Base-by-base conservation (phyloP, 345 rosid genomes). In the Limnanthes douglasii region DNA sequence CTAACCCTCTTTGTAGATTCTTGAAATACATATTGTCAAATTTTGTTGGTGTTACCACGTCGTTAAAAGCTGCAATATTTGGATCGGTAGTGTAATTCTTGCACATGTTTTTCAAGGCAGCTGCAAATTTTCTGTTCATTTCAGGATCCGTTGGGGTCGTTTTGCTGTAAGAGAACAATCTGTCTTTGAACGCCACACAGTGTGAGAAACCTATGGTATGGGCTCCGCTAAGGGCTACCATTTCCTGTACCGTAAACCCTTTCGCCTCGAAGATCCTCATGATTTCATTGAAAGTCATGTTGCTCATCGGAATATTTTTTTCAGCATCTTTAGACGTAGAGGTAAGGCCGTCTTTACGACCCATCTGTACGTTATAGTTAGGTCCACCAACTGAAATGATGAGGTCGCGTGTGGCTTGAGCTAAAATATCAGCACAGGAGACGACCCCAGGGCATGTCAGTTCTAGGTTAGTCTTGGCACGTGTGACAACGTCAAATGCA, bases 191-290 rank as follows among this genome's bases (percentile, higher is more conserved):
- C 39, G 70, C 72, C 18, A 34, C 55, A 39, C 83, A 74, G 20
- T 74, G 74, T 7, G 83, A 50, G 44, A 73, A 73, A 20, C 83
- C 83, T 7, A 73, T 73, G 1, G 83, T 73, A 51, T 73, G 83
- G 1, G 56, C 80, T 1, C 85, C 85, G 8, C 51, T 48, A 20
- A 75, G 34, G 0, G 80, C 80, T 5, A 71, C 85, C 66, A 62
- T 51, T 33, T 75, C 80, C 8, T 50, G 58, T 3, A 34, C 8
- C 2, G 21, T 37, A 28, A 75, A 62, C 1, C 85, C 80, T 25
- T 53, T 68, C 5, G 22, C n/a, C n/a, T 37, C 44, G 45, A 71
- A 75, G 0, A 57, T n/a, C 4, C 38, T 11, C 13, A 71, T 59
- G 20, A 60, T 39, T 12, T 62, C 47, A 4, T 39, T 60, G 59